Evolutionary conservation across 805 yeast genomes (phyloP).

Genomic region (Metschnikowia similis): DNA sequence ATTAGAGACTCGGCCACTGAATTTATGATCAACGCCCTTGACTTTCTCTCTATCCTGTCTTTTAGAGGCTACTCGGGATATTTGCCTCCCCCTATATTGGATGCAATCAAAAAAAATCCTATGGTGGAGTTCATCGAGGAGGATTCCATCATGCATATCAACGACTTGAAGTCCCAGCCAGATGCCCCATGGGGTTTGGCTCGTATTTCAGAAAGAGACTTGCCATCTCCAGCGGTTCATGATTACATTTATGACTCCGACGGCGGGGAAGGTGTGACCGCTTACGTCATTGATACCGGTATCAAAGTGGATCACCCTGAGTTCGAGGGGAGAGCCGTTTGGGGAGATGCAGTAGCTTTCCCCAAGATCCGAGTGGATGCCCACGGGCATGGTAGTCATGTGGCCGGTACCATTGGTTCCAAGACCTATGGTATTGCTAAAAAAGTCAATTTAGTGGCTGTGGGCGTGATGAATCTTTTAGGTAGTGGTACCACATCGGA

Average conservation of each 20-base stretch:
- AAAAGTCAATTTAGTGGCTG: constrained; percentile 72
- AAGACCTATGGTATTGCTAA: constrained; percentile 80
- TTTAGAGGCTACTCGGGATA: constrained; percentile 21
- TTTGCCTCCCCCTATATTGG: constrained; percentile 17
- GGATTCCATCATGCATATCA: constrained; percentile 19
- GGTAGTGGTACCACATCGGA: constrained; percentile 84
- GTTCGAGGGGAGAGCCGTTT: constrained; percentile 76
- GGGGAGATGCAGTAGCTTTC: constrained; percentile 74
- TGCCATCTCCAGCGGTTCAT: constrained; percentile 24
- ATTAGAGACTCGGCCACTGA: constrained; percentile 11
- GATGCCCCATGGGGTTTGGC: constrained; percentile 97
- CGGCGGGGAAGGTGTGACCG: constrained; percentile 80
- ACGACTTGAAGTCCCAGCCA: constrained; percentile 58
- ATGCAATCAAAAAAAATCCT: constrained; percentile 11
- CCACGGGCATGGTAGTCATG: constrained; percentile 94
- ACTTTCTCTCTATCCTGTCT: constrained; percentile 10
- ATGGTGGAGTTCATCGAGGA: constrained; percentile 22
- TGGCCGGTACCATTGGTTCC: constrained; percentile 94
- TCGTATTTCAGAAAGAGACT: constrained; percentile 78
- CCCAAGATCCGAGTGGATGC: constrained; percentile 70
- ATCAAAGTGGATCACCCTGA: constrained; percentile 70
- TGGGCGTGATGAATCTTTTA: constrained; percentile 75
- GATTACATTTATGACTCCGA: constrained; percentile 61
- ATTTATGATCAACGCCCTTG: constrained; percentile 5
- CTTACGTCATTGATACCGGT: constrained; percentile 91